A percentile compares a stretch with the other conserved stretches of the same genome.
phyloP scores from a whole-genome alignment of 139 green algal species.

The Dunaliella sp. region DNA sequence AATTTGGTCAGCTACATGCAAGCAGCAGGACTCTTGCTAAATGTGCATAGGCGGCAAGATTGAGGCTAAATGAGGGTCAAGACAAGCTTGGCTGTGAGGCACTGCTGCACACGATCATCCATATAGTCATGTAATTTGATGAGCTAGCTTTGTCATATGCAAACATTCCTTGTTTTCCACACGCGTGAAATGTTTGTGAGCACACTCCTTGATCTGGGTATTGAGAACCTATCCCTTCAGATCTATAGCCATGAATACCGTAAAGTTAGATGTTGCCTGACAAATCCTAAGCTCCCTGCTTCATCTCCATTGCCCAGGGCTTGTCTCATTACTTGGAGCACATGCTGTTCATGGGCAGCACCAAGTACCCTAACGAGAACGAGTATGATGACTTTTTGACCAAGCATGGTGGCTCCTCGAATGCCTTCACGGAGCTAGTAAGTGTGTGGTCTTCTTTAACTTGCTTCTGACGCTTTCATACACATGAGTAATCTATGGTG shows the following conservation, averaged over 20 bases:
- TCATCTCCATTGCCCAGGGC: constrained; percentile 54
- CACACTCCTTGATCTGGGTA: constrained; percentile 22
- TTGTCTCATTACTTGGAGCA: constrained; percentile 95
- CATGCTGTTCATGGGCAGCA: constrained; percentile 99
- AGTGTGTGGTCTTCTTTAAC: too few species aligned
- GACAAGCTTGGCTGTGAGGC: too few species aligned
- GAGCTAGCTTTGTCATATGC: too few species aligned
- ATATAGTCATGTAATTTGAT: too few species aligned
- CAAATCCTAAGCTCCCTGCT: neutral
- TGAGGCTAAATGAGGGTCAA: too few species aligned
- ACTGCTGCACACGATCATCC: too few species aligned
- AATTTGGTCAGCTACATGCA: too few species aligned
- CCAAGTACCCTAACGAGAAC: constrained; percentile 92
- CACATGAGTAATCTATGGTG: too few species aligned
- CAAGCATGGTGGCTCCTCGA: constrained; percentile 79
- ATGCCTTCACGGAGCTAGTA: constrained; percentile 94
- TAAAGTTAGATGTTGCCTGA: constrained; percentile 12
- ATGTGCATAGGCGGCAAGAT: too few species aligned
- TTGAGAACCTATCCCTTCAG: neutral
- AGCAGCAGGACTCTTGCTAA: too few species aligned
- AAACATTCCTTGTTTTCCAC: too few species aligned
- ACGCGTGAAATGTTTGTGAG: neutral
- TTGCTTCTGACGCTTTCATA: too few species aligned
- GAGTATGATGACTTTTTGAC: constrained; percentile 93
- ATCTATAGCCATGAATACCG: neutral